Base-by-base conservation (phyloP, 2,329 filamentous ascomycete species). In the Xylariaceae sp. region DNA sequence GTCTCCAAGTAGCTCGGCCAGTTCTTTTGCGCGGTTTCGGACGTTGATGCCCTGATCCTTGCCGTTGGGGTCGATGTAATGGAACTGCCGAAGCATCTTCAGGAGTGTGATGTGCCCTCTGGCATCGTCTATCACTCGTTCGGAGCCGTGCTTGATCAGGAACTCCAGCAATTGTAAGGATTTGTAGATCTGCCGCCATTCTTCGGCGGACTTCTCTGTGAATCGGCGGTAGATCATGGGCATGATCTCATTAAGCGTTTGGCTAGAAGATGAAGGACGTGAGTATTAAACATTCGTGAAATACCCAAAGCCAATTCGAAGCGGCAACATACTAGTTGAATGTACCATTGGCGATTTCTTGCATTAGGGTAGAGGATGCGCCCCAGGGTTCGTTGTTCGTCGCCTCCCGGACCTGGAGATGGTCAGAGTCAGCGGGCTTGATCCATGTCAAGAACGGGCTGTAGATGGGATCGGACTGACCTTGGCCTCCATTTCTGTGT, bases 121-220 rank as follows among this genome's bases (percentile, higher is more conserved):
- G 55, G 94, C 94, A 73, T 99, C 94, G 73, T 99, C 94, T 62
- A 99, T 92, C 39, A 99, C 94, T 52, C 94, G 83, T 73, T 99
- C 94, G 9, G 94, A 97, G 59, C 94, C 94, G 72, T 99, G 94
- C 78, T 99, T 99, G 74, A 99, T 87, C 34, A 99, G 82, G 68
- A 96, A 95, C 72, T 99, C 92, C 69, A 99, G 86, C 53, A 99
- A 80, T 79, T 97, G 94, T 29, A 99, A 85, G 7, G 90, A 87
- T 79, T 99, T 99, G 81, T 99, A 99, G 69, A 99, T 99, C 73
- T 99, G 94, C 63, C 94, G 84, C 94, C 94, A 99, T 75, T 99
- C 94, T 71, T 99, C 94, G 53, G 94, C 92, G 6, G 91, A 82
- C 78, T 99, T 99, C 72, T 99, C 94, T 58, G 94, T 99, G 73